These are phyloP conservation scores for Corylus avellana DNA, from an alignment of 306 rosid species.

Conservation along the genomic window DNA sequence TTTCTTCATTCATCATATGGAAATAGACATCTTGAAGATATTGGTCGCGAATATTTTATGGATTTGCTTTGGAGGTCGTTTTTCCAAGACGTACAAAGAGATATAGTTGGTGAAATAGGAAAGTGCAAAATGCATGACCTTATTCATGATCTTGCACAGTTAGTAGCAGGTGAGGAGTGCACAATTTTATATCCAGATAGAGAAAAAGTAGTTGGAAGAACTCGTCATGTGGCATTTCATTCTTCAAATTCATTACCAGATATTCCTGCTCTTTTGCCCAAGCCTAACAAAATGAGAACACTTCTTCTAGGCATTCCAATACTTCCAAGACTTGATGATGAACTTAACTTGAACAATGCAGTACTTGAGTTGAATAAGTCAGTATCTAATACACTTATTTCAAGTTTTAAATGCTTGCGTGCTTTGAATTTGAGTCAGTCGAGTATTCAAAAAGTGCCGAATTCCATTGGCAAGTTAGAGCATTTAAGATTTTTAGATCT, in stretches of 20 bases:
- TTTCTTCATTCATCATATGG: not conserved
- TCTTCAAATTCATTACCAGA: not conserved
- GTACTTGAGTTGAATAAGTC: not conserved
- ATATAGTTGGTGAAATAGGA: not conserved
- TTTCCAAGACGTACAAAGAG: not conserved
- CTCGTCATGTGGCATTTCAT: constrained; percentile 10
- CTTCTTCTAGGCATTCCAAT: not conserved
- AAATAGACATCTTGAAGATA: not conserved
- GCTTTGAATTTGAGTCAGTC: not conserved
- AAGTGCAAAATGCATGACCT: constrained; percentile 16
- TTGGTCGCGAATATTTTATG: constrained; percentile 4
- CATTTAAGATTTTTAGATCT: constrained; percentile 15
- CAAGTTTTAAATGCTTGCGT: not conserved
- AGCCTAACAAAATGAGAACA: not conserved
- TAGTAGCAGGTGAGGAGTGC: not conserved
- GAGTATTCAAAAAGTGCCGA: not conserved
- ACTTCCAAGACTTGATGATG: too few relatives aligned
- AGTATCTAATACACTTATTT: too few relatives aligned
- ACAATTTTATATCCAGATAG: not conserved
- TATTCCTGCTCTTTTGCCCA: not conserved
- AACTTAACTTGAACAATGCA: accelerated
- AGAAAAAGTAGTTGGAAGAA: not conserved
- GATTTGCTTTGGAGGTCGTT: not conserved
- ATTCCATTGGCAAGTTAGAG: not conserved
- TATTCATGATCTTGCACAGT: constrained; percentile 9